These are phyloP conservation scores for Aphanomyces cochlioides DNA, from an alignment of 352 stramenopile species.

Conservation along the genomic window DNA sequence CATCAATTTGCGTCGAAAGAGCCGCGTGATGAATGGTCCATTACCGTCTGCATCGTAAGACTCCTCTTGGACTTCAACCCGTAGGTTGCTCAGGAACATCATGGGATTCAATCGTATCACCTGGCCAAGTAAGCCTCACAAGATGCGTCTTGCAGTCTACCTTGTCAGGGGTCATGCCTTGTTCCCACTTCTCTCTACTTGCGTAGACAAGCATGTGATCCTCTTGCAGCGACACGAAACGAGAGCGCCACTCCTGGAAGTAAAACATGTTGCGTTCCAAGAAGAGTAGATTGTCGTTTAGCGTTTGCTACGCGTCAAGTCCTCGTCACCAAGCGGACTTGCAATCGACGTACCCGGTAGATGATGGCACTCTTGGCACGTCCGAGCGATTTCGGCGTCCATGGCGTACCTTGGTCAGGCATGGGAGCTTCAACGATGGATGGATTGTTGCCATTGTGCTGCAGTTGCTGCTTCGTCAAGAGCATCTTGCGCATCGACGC, in stretches of 20 bases:
- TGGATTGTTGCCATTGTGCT: conserved; percentile 75
- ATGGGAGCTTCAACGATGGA: conserved; percentile 66
- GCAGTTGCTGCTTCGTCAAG: conserved; percentile 32
- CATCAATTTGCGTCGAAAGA: conserved; percentile 72
- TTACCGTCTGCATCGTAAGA: conserved; percentile 33
- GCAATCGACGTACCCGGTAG: conserved; percentile 58
- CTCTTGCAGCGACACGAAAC: conserved; percentile 82
- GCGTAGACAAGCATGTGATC: conserved; percentile 74
- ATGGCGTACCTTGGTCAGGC: conserved; percentile 49
- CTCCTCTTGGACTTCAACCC: conserved; percentile 56
- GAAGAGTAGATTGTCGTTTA: conserved; percentile 79
- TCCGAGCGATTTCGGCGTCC: conserved; percentile 80
- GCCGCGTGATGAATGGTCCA: conserved; percentile 37
- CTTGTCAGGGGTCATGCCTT: conserved; percentile 76
- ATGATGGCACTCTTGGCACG: conserved; percentile 81
- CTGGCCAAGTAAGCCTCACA: conserved; percentile 34
- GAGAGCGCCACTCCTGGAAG: conserved; percentile 68
- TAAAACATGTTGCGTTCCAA: conserved; percentile 83
- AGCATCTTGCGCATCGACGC: conserved; percentile 19
- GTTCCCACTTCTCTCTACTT: conserved; percentile 77
- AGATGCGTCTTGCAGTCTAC: conserved; percentile 30
- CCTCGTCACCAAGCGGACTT: neutral
- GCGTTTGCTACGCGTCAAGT: conserved; percentile 56
- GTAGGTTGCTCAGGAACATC: conserved; percentile 80
- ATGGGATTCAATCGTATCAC: conserved; percentile 66